Conservation (phyloP, 2,329 filamentous ascomycete genomes). For the Fusarium beomiforme region DNA sequence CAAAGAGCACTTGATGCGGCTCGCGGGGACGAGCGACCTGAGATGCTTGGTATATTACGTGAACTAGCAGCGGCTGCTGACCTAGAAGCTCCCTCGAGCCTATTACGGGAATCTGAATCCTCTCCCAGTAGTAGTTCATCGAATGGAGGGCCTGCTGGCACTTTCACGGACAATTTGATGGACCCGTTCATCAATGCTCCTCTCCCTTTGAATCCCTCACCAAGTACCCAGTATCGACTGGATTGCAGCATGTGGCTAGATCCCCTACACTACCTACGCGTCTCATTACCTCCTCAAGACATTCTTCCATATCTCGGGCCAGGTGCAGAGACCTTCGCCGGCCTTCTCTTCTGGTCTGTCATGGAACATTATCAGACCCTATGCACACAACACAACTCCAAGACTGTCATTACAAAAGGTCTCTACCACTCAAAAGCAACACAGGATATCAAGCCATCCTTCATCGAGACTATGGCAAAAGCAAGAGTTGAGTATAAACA, state of each 20-base stretch:
- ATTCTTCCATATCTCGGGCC: not conserved
- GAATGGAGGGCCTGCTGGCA: fast-evolving
- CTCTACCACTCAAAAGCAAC: not conserved
- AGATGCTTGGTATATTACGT: not conserved
- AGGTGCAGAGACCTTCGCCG: not conserved
- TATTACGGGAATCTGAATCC: not conserved
- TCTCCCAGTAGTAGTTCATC: not conserved
- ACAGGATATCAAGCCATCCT: not conserved
- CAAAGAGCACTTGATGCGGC: not conserved
- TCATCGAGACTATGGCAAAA: constrained; percentile 5
- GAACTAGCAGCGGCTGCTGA: not conserved
- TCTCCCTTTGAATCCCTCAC: not conserved
- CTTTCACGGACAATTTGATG: fast-evolving
- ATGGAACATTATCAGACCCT: constrained; percentile 3
- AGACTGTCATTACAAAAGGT: not conserved
- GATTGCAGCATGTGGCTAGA: constrained; percentile 12
- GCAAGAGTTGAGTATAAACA: constrained; percentile 4
- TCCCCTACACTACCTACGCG: not conserved
- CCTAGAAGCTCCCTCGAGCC: not conserved
- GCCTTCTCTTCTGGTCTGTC: constrained; percentile 10
- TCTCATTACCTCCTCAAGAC: not conserved
- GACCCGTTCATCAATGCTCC: fast-evolving
- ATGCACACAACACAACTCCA: not conserved
- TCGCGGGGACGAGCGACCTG: not conserved
- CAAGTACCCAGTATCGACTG: not conserved